Evolutionary conservation across 2,329 filamentous ascomycete genomes (phyloP), one percentile per base, ranked within the genome.

Genomic region (Lizonia empirigonia): DNA sequence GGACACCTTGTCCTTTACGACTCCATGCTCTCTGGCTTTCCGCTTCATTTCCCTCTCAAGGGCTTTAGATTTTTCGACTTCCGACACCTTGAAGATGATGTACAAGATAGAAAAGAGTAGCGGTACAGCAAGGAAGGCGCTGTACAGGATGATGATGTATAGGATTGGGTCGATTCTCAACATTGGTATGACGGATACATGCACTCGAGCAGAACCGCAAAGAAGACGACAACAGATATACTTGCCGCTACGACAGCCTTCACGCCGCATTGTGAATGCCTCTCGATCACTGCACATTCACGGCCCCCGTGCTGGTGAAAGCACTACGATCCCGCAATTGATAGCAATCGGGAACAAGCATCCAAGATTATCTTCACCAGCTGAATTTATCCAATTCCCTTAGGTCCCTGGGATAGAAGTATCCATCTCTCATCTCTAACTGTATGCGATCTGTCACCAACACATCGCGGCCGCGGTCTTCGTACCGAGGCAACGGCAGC

Each of bases 361-460:
- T 13, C 6, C 16, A 3, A 10, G 9, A 3, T 3, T 38, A 16
- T 16, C 13, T 9, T 16, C 26, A 18, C 13, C 15, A 13, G 26
- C 20, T 13, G 12, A 16, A 7, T 15, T 15, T 5, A 15, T 37
- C n/a, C 18, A 12, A 4, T 32, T 8, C 20, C 7, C 13, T 20
- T 3, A 24, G 7, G 4, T 23, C 32, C 20, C 36, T 36, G 7
- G 23, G 32, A 7, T 44, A 47, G n/a, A 18, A 46, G 18, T 44
- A 30, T 10, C 44, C 42, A 32, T 47, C 42, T 16, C 16, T 32
- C 38, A 42, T 44, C 18, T 47, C 33, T 18, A 52, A n/a, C 3
- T 20, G 37, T 4, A 15, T 12, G 13, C 42, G 1, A 9, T 41
- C 13, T 8, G 42, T 33, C 20, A 52, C 7, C 37, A 36, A 30